These are phyloP conservation scores for Aspergillus arachidicola DNA, from an alignment of 2,329 filamentous ascomycete genomes.

Conservation along the genomic window DNA sequence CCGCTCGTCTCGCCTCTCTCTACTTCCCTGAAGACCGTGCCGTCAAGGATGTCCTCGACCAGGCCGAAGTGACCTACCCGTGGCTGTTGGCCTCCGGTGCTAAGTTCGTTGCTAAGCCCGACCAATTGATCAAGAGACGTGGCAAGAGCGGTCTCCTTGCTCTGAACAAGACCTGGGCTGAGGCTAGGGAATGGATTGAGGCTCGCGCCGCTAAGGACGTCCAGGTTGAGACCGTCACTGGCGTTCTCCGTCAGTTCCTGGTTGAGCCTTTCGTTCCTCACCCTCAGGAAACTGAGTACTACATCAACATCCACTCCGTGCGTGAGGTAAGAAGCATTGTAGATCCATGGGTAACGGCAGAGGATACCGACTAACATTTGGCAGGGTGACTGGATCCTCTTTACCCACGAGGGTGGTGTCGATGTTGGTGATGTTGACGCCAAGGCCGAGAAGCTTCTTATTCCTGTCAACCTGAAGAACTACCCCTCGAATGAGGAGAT, in stretches of 20 bases:
- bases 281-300: conserved; percentile 94
- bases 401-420: conserved; percentile 99
- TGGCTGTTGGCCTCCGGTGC: conserved; percentile 83
- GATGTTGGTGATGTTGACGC: conserved; percentile 98
- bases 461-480: conserved; percentile 90
- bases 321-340: conserved; percentile 80
- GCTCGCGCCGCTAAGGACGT: conserved; percentile 88
- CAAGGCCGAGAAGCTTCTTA: conserved; percentile 97
- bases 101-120: conserved; percentile 98
- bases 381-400: conserved; percentile 99
- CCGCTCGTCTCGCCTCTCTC: conserved; percentile 86
- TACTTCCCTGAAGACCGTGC: conserved; percentile 89
- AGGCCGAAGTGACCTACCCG: conserved; percentile 94
- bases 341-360: not conserved
- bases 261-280: conserved; percentile 99
- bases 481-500: conserved; percentile 97
- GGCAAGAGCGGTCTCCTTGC: conserved; percentile 97
- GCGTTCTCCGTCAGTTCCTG: conserved; percentile 89
- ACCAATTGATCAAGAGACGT: conserved; percentile 99
- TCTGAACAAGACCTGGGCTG: conserved; percentile 95
- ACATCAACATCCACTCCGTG: conserved; percentile 99
- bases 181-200: conserved; percentile 92
- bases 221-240: conserved; percentile 88
- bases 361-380: not conserved
- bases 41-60: conserved; percentile 82